Conservation (phyloP, 148 eudicot genomes). For the Rhododendron simsii region DNA sequence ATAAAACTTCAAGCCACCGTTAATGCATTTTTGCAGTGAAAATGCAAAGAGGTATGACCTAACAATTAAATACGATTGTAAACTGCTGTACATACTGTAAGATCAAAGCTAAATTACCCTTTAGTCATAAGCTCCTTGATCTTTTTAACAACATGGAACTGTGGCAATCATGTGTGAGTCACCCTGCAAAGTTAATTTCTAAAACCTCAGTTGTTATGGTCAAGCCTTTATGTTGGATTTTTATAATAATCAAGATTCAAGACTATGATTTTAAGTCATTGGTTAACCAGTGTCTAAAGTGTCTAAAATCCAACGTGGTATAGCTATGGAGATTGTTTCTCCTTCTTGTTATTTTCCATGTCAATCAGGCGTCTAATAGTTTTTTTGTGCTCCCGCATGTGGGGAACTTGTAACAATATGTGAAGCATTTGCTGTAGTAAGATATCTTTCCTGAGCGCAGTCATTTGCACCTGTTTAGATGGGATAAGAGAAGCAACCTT, state of each 20-base stretch:
- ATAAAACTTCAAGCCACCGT: neutral
- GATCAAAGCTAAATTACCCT: neutral
- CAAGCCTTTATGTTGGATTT: neutral
- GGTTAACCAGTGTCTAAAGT: neutral
- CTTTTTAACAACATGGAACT: neutral
- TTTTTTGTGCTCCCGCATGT: neutral
- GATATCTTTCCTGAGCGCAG: neutral
- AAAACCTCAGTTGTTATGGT: neutral
- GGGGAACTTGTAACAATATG: neutral
- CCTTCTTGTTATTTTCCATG: neutral
- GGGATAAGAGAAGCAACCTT: neutral
- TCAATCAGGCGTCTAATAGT: neutral
- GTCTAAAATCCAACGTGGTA: neutral
- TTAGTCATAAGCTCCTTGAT: neutral
- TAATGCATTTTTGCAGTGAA: neutral
- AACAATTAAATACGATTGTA: neutral
- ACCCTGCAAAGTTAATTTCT: neutral
- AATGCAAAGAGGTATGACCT: neutral
- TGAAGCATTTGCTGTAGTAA: neutral
- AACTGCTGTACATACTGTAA: neutral
- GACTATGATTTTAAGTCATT: neutral
- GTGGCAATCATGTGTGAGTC: neutral
- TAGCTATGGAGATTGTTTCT: neutral
- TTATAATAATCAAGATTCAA: neutral
- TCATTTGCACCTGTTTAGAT: neutral